Percentiles rank a stretch among this genome's conserved stretches.
Conservation (phyloP, 805 yeast genomes). For the Hanseniaspora mollemarum region DNA sequence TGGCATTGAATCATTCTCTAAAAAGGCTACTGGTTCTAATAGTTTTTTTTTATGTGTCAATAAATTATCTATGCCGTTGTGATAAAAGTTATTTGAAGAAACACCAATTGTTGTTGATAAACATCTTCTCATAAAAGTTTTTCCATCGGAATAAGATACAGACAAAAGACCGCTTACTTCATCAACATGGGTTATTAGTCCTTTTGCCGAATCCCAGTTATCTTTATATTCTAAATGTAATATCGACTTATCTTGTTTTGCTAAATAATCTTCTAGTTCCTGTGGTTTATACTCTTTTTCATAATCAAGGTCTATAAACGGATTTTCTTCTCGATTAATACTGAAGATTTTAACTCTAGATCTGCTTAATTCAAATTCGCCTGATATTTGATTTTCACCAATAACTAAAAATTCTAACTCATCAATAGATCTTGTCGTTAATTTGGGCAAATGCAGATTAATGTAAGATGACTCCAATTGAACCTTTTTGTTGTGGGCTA, state of each 20-base stretch:
- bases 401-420: constrained; percentile 10
- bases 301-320: constrained; percentile 11
- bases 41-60: constrained; percentile 17
- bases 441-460: constrained; percentile 11
- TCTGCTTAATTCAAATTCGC: constrained; percentile 15
- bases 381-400: constrained; percentile 11
- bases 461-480: constrained; percentile 8
- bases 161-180: constrained; percentile 12
- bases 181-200: constrained; percentile 22
- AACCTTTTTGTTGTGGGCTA: constrained; percentile 8
- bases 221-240: constrained; percentile 22
- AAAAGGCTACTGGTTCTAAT: constrained; percentile 69
- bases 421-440: constrained; percentile 11
- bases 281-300: constrained; percentile 11
- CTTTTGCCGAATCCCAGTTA: constrained; percentile 58
- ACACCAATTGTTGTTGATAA: constrained; percentile 13
- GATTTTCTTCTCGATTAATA: constrained; percentile 14
- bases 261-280: constrained; percentile 23
- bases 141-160: constrained; percentile 12
- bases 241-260: constrained; percentile 36
- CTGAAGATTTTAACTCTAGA: constrained; percentile 18
- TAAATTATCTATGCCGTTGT: not conserved
- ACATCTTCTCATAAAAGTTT: constrained; percentile 28
- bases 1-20: constrained; percentile 67
- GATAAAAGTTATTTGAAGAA: constrained; percentile 5